phyloP scores from a whole-genome alignment of 768 basidiomycete species.

The Leccinum disarticulatum region DNA sequence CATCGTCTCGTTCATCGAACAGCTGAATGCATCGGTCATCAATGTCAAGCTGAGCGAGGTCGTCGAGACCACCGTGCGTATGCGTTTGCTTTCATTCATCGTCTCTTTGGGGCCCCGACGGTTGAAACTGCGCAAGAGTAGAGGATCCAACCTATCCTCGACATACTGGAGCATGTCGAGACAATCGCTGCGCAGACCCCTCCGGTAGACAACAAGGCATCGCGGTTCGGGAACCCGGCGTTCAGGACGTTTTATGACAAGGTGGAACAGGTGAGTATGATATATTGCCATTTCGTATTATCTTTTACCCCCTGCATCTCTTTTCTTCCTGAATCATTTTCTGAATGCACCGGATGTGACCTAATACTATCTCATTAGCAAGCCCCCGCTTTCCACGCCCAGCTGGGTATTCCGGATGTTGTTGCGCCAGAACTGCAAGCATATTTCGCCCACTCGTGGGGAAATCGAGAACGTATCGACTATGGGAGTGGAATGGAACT shows the following conservation, averaged over 20 bases:
- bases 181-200: slow-evolving; percentile 68
- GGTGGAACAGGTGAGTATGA: slow-evolving; percentile 60
- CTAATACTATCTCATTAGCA: slow-evolving; percentile 36
- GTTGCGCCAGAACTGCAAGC: slow-evolving; percentile 67
- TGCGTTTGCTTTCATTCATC: not conserved
- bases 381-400: slow-evolving; percentile 56
- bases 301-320: not conserved
- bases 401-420: slow-evolving; percentile 58
- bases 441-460: slow-evolving; percentile 90
- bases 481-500: slow-evolving; percentile 99
- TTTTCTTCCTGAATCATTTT: slow-evolving; percentile 16
- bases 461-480: slow-evolving; percentile 87
- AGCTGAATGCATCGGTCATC: slow-evolving; percentile 72
- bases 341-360: not conserved
- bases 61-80: slow-evolving; percentile 60
- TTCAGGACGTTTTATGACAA: slow-evolving; percentile 91
- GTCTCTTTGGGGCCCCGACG: not conserved
- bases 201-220: slow-evolving; percentile 85
- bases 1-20: slow-evolving; percentile 68
- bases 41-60: slow-evolving; percentile 74
- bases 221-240: slow-evolving; percentile 96
- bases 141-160: slow-evolving; percentile 63
- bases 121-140: slow-evolving; percentile 32
- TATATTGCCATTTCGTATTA: not conserved
- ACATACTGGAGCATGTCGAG: slow-evolving; percentile 66